These are phyloP conservation scores for Cercophora sp. DNA, from an alignment of 495 filamentous ascomycete species.

Conservation along the genomic window DNA sequence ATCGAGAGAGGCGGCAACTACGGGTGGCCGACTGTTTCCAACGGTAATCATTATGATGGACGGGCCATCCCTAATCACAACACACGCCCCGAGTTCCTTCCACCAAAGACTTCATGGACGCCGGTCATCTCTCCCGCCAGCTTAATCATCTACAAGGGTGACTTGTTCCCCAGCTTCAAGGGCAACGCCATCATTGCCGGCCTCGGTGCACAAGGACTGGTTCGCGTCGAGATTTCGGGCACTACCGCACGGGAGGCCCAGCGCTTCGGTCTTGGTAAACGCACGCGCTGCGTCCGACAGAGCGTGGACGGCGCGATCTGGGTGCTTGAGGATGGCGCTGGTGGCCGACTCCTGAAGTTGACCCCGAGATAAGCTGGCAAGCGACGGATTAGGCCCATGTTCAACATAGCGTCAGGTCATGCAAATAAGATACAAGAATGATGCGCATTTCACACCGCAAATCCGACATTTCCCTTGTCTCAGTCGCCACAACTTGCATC, in stretches of 20 bases:
- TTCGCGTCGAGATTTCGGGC: conserved; percentile 31
- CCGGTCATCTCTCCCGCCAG: conserved; percentile 35
- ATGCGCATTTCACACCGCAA: no score
- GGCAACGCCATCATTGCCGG: conserved; percentile 33
- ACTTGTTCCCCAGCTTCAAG: conserved; percentile 31
- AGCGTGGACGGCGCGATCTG: conserved; percentile 32
- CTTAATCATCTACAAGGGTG: conserved; percentile 36
- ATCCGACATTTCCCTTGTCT: no score
- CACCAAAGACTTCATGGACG: conserved; percentile 35
- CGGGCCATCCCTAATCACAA: conserved; percentile 30
- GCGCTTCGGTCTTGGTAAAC: conserved; percentile 32
- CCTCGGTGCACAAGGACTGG: conserved; percentile 27
- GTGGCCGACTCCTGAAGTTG: conserved; percentile 33
- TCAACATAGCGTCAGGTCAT: no score
- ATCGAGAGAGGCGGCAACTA: conserved; percentile 34
- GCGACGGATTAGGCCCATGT: no score
- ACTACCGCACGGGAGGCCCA: conserved; percentile 34
- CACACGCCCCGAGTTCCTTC: conserved; percentile 30
- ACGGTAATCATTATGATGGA: conserved; percentile 34
- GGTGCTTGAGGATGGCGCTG: conserved; percentile 32
- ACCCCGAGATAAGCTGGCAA: conserved; percentile 16
- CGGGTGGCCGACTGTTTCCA: conserved; percentile 33
- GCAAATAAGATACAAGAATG: no score
- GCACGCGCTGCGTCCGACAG: conserved; percentile 34
- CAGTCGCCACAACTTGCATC: no score